Percentiles rank a stretch among this genome's conserved stretches.
Evolutionary conservation across 225 moss, liverwort and hornwort species (phyloP).

Genomic region (Climacium dendroides): DNA sequence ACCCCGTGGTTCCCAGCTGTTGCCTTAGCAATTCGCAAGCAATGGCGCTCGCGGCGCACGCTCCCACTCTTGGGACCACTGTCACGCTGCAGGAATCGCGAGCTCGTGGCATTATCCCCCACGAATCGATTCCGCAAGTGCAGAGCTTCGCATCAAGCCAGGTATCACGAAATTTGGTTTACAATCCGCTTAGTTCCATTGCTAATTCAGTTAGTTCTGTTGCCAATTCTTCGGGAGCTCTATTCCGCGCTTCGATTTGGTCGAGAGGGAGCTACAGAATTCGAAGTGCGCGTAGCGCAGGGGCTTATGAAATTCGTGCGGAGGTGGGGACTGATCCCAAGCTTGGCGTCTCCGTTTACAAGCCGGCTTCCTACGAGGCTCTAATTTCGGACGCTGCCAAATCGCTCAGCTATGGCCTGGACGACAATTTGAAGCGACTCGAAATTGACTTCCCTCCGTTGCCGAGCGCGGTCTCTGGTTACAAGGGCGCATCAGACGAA

Average conservation of each 20-base stretch:
- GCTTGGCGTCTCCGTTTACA: conserved; percentile 61
- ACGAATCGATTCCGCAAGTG: background rate
- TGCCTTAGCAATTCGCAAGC: background rate
- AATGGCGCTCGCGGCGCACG: conserved; percentile 21
- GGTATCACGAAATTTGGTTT: background rate
- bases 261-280: background rate
- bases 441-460: conserved; percentile 96
- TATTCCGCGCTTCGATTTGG: background rate
- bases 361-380: conserved; percentile 64
- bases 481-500: conserved; percentile 92
- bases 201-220: background rate
- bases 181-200: background rate
- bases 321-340: conserved; percentile 43
- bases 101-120: background rate
- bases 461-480: conserved; percentile 82
- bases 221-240: background rate
- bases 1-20: background rate
- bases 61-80: background rate
- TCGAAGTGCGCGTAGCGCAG: background rate
- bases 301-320: background rate
- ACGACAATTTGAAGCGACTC: conserved; percentile 46
- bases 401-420: conserved; percentile 50
- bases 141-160: background rate
- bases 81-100: background rate
- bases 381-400: conserved; percentile 70